Percentiles rank a stretch among this genome's conserved stretches.
Evolutionary conservation across 176 grass and related monocot genomes (phyloP).

Genomic region (Urochloa ruziziensis): DNA sequence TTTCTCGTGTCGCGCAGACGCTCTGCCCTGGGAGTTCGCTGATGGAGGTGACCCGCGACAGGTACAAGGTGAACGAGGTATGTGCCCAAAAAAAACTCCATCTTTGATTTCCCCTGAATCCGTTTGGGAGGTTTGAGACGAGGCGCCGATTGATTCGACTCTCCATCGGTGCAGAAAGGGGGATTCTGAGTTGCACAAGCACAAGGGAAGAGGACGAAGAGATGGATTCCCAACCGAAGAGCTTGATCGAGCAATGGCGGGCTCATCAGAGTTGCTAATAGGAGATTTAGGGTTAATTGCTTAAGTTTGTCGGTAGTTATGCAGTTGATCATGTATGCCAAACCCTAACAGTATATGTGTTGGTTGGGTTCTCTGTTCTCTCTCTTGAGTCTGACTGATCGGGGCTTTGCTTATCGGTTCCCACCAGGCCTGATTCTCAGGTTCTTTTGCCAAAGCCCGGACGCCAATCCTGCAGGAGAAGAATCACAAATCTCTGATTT

Average conservation of each 20-base stretch:
- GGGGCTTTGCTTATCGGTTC: not conserved
- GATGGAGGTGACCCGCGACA: slow-evolving; percentile 37
- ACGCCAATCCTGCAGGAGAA: not conserved
- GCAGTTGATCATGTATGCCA: slow-evolving; percentile 12
- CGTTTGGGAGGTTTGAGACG: not conserved
- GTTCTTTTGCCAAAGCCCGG: not conserved
- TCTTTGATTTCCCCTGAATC: slow-evolving; percentile 7
- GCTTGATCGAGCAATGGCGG: slow-evolving; percentile 30
- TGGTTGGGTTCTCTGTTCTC: not conserved
- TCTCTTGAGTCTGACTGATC: not conserved
- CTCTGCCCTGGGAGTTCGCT: slow-evolving; percentile 39
- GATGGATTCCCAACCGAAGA: slow-evolving; percentile 25
- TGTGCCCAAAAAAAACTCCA: slow-evolving; percentile 2
- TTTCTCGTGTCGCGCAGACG: slow-evolving; percentile 2
- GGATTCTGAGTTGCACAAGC: slow-evolving; percentile 28
- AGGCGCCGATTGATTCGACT: not conserved
- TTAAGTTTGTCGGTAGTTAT: not conserved
- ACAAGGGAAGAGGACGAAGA: not conserved
- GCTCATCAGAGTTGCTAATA: not conserved
- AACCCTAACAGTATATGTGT: slow-evolving; percentile 23
- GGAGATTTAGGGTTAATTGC: slow-evolving; percentile 30
- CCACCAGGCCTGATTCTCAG: not conserved
- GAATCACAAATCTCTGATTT: not conserved
- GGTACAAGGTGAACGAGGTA: slow-evolving; percentile 64
- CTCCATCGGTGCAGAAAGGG: slow-evolving; percentile 35